Conservation (phyloP, 148 eudicot genomes). For the Cornus florida region DNA sequence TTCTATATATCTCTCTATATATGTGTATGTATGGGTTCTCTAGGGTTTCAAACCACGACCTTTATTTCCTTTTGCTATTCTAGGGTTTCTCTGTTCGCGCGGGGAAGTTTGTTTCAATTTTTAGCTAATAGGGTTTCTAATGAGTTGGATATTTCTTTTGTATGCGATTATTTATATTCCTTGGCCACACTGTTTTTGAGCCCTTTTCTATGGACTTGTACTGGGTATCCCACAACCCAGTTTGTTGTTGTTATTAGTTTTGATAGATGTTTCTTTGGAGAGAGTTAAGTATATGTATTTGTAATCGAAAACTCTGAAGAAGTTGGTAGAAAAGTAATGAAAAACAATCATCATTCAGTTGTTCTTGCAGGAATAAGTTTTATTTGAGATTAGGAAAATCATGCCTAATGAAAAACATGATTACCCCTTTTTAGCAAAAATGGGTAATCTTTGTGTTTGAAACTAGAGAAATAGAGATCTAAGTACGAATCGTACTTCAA, state of each 20-base stretch:
- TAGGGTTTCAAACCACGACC: no score
- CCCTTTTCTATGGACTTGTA: no score
- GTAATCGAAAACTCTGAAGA: background rate
- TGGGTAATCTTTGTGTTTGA: background rate
- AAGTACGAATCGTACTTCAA: background rate
- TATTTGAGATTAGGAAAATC: no score
- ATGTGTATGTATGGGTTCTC: background rate
- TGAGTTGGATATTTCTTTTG: no score
- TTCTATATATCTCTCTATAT: background rate
- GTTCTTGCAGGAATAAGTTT: background rate
- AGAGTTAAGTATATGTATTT: background rate
- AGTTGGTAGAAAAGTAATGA: background rate
- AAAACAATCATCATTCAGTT: background rate
- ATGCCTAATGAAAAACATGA: background rate
- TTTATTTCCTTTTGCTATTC: background rate
- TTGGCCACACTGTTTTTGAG: background rate
- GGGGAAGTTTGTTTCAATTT: background rate
- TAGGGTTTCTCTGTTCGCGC: background rate
- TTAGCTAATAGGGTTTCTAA: background rate
- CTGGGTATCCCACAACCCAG: background rate
- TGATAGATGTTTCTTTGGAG: background rate
- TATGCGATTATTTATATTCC: background rate
- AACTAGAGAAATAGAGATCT: background rate
- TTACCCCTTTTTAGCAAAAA: background rate
- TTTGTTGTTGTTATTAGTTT: background rate